Conservation (phyloP, 2,329 filamentous ascomycete species). For the Cordyceps cateniannulata region DNA sequence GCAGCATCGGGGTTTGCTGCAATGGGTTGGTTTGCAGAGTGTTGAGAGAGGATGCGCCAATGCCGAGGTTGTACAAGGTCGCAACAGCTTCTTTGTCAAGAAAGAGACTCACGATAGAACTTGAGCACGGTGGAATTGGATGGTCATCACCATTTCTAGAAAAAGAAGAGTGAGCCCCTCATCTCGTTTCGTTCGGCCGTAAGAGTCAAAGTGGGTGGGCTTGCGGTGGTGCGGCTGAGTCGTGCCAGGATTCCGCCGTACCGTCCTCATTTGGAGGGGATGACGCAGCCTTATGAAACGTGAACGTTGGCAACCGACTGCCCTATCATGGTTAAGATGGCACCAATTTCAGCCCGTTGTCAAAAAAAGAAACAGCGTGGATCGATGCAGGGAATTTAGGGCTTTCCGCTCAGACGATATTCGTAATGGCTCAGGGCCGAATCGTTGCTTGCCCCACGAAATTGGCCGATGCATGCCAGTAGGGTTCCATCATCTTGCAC, state of each 20-base stretch:
- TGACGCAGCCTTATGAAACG: conserved; percentile 12
- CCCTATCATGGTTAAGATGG: background rate
- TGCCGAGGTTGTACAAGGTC: background rate
- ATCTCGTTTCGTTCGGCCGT: background rate
- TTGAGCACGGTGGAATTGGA: background rate
- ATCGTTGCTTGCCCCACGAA: conserved; percentile 4
- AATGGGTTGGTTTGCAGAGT: background rate
- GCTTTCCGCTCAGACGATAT: conserved; percentile 1
- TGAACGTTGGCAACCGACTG: background rate
- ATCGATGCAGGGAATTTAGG: conserved; percentile 7
- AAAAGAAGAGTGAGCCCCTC: background rate
- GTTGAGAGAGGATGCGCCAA: background rate
- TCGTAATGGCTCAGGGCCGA: background rate
- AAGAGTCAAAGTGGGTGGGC: background rate
- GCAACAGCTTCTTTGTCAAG: background rate
- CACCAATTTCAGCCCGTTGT: conserved; percentile 1
- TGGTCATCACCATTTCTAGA: background rate
- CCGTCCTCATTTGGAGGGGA: background rate
- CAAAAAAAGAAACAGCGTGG: conserved; percentile 5
- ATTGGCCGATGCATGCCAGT: background rate
- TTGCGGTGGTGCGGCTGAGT: conserved; percentile 4
- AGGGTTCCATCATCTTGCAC: background rate
- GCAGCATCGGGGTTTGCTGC: background rate
- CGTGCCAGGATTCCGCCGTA: background rate
- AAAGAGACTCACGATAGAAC: background rate